Conservation (phyloP, 1,284 basidiomycete species). For the Puccinia coronata region DNA sequence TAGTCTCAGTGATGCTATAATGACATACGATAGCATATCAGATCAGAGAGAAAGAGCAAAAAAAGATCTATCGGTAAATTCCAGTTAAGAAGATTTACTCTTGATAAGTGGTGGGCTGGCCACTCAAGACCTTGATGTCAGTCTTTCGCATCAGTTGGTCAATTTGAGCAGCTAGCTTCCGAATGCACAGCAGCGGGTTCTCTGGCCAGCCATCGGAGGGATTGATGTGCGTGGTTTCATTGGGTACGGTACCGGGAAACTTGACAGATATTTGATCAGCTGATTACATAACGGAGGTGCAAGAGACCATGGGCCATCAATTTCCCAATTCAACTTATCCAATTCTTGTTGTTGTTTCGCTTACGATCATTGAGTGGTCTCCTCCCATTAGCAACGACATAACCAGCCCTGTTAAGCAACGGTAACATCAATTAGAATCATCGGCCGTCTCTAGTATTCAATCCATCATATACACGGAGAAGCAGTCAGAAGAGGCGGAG, state of each 20-base stretch:
- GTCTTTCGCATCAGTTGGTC: constrained; percentile 16
- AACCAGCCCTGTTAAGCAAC: constrained; percentile 31
- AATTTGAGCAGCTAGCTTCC: not conserved
- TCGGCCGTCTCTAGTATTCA: not conserved
- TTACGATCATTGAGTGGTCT: constrained; percentile 35
- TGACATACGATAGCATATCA: too few relatives aligned
- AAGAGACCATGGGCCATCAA: not conserved
- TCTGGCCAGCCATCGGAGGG: constrained; percentile 46
- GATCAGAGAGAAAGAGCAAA: too few relatives aligned
- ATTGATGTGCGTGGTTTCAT: not conserved
- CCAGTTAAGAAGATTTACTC: constrained; percentile 1
- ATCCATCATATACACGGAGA: too few relatives aligned
- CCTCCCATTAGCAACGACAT: constrained; percentile 1
- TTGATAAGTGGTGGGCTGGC: constrained; percentile 28
- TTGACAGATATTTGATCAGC: constrained; percentile 28
- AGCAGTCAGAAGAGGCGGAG: too few relatives aligned
- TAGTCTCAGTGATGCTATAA: not conserved
- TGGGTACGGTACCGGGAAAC: constrained; percentile 9
- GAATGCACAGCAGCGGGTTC: constrained; percentile 13
- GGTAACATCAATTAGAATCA: not conserved
- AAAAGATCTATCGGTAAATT: too few relatives aligned
- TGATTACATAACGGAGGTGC: too few relatives aligned
- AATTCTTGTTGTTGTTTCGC: not conserved
- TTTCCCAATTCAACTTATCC: not conserved
- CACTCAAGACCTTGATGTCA: not conserved